Evolutionary conservation across 257 asterid species (phyloP), one percentile per base, ranked within the genome.

Genomic region (Petunia secreta): DNA sequence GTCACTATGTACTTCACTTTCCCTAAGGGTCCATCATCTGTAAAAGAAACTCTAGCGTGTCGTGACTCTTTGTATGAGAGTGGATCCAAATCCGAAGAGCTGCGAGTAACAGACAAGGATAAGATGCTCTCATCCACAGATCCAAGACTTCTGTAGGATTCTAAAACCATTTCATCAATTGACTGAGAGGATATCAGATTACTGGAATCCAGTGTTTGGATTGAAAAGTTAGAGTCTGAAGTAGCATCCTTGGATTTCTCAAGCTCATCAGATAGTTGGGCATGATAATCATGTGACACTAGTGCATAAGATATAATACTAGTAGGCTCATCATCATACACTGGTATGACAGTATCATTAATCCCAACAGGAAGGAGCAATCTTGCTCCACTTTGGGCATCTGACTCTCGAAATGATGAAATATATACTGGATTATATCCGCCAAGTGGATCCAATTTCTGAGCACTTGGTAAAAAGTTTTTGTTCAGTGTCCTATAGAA

Each of bases 301-400:
- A 95, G 97, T 11, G 96, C 95, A 79, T 89, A 89, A 7, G 99
- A 80, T 84, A 95, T 94, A 65, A 92, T 86, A 85, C 98, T 95
- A 1, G 99, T 95, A n/a, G 97, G 99, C 85, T 95, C 99, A 82
- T 95, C 97, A 82, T 95, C 99, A 79, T 87, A 92, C 58, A 95
- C 97, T 0, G 98, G 94, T 80, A 95, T 16, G 66, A 93, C 94
- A 66, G 88, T 90, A 81, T 90, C 97, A 55, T 88, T 93, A 71
- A 87, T 83, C 80, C 97, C 98, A 36, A 86, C 86, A 37, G 96
- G 91, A 50, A 91, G 87, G 85, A 92, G 92, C 87, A 89, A 83
- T 78, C 91, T 82, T 78, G 91, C 91, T 53, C 98, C 98, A 59
- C 93, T 89, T 83, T 82, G 89, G 83, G 86, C 85, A 82, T 93